phyloP scores from a whole-genome alignment of 2,329 filamentous ascomycete genomes.

The Cladophialophora immunda region DNA sequence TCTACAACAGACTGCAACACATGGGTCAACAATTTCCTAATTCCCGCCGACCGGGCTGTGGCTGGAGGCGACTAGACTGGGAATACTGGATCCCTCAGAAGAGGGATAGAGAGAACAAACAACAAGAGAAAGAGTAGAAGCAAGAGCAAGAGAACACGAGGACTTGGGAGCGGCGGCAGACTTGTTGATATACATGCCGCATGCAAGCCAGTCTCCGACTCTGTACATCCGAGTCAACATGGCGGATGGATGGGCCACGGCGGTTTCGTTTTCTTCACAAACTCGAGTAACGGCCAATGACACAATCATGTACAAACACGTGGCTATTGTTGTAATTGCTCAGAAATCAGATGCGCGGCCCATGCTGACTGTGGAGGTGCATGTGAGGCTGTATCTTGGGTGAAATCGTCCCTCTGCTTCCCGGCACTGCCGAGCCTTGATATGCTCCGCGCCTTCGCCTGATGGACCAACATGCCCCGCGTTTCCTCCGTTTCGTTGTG shows the following conservation, averaged over 20 bases:
- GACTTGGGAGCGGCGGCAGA: not conserved
- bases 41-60: not conserved
- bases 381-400: not conserved
- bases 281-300: not conserved
- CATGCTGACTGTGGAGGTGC: not conserved
- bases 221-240: not conserved
- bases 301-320: not conserved
- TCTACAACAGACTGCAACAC: not conserved
- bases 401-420: not conserved
- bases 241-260: not conserved
- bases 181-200: not conserved
- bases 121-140: not conserved
- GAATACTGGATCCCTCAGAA: not conserved
- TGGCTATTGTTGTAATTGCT: not conserved
- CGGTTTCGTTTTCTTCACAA: not conserved
- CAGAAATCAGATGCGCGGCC: not conserved
- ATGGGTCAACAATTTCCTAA: not conserved
- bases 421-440: not conserved
- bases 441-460: not conserved
- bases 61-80: not conserved
- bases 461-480: not conserved
- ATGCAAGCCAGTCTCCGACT: not conserved
- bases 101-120: not conserved
- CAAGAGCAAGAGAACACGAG: not conserved
- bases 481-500: not conserved